phyloP scores from a whole-genome alignment of 106 monocot species.

The Dactylorhiza incarnata region DNA sequence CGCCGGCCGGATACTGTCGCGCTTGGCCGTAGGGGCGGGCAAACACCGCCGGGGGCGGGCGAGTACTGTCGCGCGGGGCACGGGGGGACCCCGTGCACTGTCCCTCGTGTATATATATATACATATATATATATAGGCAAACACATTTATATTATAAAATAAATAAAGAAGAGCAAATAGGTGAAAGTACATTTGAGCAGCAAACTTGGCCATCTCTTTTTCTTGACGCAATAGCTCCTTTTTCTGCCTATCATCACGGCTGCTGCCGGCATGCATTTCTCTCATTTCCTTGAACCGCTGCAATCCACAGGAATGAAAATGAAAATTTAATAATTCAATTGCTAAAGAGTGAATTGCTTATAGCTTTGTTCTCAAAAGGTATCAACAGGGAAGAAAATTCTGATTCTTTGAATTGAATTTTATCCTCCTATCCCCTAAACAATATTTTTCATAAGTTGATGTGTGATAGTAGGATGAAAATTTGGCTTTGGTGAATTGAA shows the following conservation, averaged over 20 bases:
- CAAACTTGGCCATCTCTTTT: slow-evolving; percentile 93
- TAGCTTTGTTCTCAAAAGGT: neutral
- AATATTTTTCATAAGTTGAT: no score
- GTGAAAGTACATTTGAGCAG: slow-evolving; percentile 72
- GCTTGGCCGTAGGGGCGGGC: no score
- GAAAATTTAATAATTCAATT: neutral
- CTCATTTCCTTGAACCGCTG: slow-evolving; percentile 98
- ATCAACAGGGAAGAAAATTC: neutral
- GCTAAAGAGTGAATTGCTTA: neutral
- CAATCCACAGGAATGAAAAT: neutral
- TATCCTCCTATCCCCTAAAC: no score
- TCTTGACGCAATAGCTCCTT: slow-evolving; percentile 92
- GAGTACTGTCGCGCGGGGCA: no score
- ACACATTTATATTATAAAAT: slow-evolving; percentile 1
- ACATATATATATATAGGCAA: no score
- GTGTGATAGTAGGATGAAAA: no score
- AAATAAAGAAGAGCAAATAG: neutral
- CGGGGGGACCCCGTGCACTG: no score
- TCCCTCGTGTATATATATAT: no score
- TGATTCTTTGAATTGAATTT: neutral
- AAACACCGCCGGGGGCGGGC: no score
- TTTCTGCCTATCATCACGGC: slow-evolving; percentile 89
- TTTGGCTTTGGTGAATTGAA: no score
- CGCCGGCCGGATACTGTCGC: no score
- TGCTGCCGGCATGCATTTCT: slow-evolving; percentile 91